A percentile compares a stretch with the other conserved stretches of the same genome.
These are phyloP conservation scores for Copromyces sp. DNA, from an alignment of 495 filamentous ascomycete species.

Conservation along the genomic window DNA sequence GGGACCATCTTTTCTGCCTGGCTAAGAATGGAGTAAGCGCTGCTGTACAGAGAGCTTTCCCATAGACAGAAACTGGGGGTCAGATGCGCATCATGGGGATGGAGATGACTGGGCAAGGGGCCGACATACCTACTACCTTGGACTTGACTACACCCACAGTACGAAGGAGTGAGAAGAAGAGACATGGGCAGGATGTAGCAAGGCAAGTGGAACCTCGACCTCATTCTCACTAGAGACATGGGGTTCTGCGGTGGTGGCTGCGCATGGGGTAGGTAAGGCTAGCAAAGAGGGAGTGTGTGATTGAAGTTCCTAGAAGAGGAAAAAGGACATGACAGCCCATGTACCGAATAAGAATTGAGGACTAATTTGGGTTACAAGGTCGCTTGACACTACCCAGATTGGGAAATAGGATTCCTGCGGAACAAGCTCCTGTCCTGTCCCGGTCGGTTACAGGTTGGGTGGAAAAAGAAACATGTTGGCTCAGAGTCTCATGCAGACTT, in stretches of 20 bases:
- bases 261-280: not conserved
- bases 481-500: not conserved
- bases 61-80: slow-evolving; percentile 21
- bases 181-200: not conserved
- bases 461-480: slow-evolving; percentile 1
- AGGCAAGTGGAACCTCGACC: not conserved
- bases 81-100: slow-evolving; percentile 17
- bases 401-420: slow-evolving; percentile 14
- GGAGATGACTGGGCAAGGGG: slow-evolving; percentile 2
- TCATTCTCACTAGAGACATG: not conserved
- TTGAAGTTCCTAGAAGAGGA: not conserved
- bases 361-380: slow-evolving; percentile 9
- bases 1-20: slow-evolving; percentile 22
- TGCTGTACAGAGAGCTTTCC: slow-evolving; percentile 9
- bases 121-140: not conserved
- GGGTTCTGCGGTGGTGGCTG: not conserved
- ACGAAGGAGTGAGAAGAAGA: not conserved
- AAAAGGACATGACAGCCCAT: not conserved
- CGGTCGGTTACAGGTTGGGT: slow-evolving; percentile 3
- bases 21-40: slow-evolving; percentile 23
- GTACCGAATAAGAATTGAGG: not conserved
- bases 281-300: not conserved
- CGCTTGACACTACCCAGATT: slow-evolving; percentile 14
- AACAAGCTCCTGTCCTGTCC: slow-evolving; percentile 3
- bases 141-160: not conserved